These are phyloP conservation scores for Melampsora larici-populina DNA, from an alignment of 1,284 basidiomycete genomes.

Conservation along the genomic window DNA sequence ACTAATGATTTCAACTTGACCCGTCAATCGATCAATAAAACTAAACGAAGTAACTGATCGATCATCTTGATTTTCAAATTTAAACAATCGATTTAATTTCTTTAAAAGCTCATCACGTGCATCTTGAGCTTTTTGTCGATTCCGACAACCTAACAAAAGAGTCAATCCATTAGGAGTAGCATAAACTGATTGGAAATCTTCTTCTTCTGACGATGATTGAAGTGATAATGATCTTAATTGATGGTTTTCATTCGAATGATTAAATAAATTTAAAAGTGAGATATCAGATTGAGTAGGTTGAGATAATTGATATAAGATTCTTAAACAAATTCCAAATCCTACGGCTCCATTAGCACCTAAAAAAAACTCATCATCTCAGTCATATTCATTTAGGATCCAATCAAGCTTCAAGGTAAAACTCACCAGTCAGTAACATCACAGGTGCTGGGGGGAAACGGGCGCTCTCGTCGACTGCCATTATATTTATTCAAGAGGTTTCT, in stretches of 20 bases:
- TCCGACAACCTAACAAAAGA: conserved; percentile 53
- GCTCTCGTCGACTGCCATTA: not conserved
- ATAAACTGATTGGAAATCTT: conserved; percentile 48
- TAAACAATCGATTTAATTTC: conserved; percentile 37
- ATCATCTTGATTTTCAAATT: conserved; percentile 1
- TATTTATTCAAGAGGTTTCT: no score
- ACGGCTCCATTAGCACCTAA: conserved; percentile 47
- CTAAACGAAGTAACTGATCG: conserved; percentile 3
- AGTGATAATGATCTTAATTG: conserved; percentile 27
- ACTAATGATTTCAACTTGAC: conserved; percentile 25
- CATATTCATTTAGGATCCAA: not conserved
- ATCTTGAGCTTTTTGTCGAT: conserved; percentile 51
- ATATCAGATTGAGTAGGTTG: conserved; percentile 51
- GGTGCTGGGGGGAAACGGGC: not conserved
- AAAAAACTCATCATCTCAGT: not conserved
- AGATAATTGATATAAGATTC: conserved; percentile 53
- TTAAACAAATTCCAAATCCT: conserved; percentile 52
- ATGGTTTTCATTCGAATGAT: conserved; percentile 9
- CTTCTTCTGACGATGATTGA: not conserved
- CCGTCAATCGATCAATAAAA: conserved; percentile 31
- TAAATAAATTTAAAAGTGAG: conserved; percentile 27
- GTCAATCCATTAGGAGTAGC: conserved; percentile 52
- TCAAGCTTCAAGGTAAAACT: not conserved
- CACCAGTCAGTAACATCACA: not conserved
- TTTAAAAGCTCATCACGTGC: conserved; percentile 49